Evolutionary conservation across 495 filamentous ascomycete genomes (phyloP), one percentile per base, ranked within the genome.

Genomic region (Xylaria nigripes): DNA sequence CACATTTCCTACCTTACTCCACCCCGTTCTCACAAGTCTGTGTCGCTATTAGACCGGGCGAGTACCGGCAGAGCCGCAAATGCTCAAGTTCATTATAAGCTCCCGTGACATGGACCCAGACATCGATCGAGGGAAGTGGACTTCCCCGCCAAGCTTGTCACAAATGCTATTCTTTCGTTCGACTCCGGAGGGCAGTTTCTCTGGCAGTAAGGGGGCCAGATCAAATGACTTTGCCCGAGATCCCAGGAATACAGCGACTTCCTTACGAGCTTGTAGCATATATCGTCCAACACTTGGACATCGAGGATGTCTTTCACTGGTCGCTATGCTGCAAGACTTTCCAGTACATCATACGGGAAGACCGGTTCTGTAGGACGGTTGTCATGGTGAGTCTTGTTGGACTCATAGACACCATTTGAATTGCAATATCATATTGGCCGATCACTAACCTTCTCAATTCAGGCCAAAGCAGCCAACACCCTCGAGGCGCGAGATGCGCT

Each of bases 221-320:
- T 34, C 30, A 50, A 48, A 55, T 48, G 29, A 47, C 50, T 48
- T 22, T 57, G 16, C 49, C 21, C 43, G 49, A 45, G 18, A 48
- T 55, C 12, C 13, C 59, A 30, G 59, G 59, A 29, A 19, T 67
- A 38, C 60, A 61, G 21, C 57, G 51, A 22, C 61, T 86, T 32
- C 83, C 85, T 3, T 85, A 83, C 63, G 85, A 87, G 68, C 71
- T 86, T 9, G 70, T 86, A 36, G 74, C 80, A 25, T 75, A 80
- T 57, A 78, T 87, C 44, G 73, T 83, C 42, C 68, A 74, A 9
- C 68, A 76, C 50, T 67, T 84, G 40, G 63, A 73, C 40, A 67
- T 83, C 24, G 68, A 76, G 54, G 78, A 84, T 57, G 55, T 77
- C 27, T 66, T 76, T 19, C 63, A 70, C 55, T 61, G 83, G 24